Evolutionary conservation across 345 rosid genomes (phyloP).

Genomic region (Melastoma malabathricum): DNA sequence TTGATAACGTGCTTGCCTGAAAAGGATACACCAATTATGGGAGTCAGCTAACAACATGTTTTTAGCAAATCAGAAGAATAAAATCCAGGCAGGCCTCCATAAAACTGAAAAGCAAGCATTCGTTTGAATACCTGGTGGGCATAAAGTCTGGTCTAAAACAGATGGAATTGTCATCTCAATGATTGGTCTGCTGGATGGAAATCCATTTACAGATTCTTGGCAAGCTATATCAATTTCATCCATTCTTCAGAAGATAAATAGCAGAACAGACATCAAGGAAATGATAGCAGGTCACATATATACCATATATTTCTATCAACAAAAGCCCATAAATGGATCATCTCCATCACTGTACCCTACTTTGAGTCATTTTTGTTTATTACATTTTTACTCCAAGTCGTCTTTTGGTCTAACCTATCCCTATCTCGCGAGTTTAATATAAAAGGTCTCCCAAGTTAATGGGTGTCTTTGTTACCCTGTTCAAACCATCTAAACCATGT

Average conservation of each 20-base stretch:
- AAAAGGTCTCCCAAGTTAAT: too few relatives aligned
- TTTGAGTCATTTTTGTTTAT: too few relatives aligned
- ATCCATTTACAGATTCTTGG: conserved; percentile 62
- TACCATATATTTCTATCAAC: not conserved
- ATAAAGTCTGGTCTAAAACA: conserved; percentile 58
- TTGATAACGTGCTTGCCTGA: too few relatives aligned
- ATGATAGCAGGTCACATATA: not conserved
- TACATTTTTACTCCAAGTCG: too few relatives aligned
- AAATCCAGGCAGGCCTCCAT: not conserved
- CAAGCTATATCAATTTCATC: conserved; percentile 74
- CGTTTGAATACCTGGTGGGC: conserved; percentile 45
- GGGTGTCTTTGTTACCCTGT: too few relatives aligned
- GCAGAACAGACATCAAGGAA: not conserved
- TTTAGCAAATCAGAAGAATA: not conserved
- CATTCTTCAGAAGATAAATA: conserved; percentile 32
- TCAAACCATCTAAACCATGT: too few relatives aligned
- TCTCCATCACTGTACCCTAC: too few relatives aligned
- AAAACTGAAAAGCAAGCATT: too few relatives aligned
- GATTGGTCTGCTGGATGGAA: conserved; percentile 59
- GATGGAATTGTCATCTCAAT: conserved; percentile 92
- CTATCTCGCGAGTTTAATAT: too few relatives aligned
- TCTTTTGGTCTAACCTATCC: too few relatives aligned
- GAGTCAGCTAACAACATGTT: not conserved
- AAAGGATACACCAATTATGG: not conserved
- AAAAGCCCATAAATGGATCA: too few relatives aligned